Percentiles rank a stretch among this genome's conserved stretches.
Conservation (phyloP, 148 eudicot genomes). For the Beta vulgaris region DNA sequence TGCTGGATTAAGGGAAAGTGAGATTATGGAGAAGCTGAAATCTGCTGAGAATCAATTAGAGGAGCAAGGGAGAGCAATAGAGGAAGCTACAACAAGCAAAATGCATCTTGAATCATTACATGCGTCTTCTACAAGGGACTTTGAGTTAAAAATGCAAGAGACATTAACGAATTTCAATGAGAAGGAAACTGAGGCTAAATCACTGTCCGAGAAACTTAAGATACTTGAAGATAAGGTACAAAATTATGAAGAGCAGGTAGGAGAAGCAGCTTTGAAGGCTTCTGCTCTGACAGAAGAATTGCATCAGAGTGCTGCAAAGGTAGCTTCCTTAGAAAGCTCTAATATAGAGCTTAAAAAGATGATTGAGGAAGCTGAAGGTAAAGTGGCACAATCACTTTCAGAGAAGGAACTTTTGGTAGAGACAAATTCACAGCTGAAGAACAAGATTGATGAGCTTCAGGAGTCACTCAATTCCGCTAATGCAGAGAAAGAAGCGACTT, state of each 20-base stretch:
- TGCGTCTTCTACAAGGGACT: slow-evolving; percentile 45
- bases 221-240: slow-evolving; percentile 54
- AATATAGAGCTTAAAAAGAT: slow-evolving; percentile 61
- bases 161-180: slow-evolving; percentile 37
- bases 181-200: slow-evolving; percentile 61
- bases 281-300: slow-evolving; percentile 48
- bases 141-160: slow-evolving; percentile 63
- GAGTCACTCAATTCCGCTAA: slow-evolving; percentile 38
- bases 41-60: slow-evolving; percentile 58
- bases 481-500: slow-evolving; percentile 61
- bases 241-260: slow-evolving; percentile 49
- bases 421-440: slow-evolving; percentile 60
- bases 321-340: slow-evolving; percentile 42
- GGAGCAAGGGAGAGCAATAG: slow-evolving; percentile 47
- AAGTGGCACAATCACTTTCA: slow-evolving; percentile 49
- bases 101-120: slow-evolving; percentile 59
- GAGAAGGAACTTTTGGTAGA: slow-evolving; percentile 62
- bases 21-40: slow-evolving; percentile 58
- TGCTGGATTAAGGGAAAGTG: slow-evolving; percentile 51
- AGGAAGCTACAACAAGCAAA: slow-evolving; percentile 47
- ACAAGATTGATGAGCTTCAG: slow-evolving; percentile 64
- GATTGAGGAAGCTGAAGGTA: slow-evolving; percentile 56
- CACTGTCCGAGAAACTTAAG: slow-evolving; percentile 50
- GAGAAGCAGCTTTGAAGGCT: slow-evolving; percentile 46
- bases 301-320: slow-evolving; percentile 34